A percentile compares a stretch with the other conserved stretches of the same genome.
Conservation (phyloP, 345 rosid species). For the Aethionema arabicum region DNA sequence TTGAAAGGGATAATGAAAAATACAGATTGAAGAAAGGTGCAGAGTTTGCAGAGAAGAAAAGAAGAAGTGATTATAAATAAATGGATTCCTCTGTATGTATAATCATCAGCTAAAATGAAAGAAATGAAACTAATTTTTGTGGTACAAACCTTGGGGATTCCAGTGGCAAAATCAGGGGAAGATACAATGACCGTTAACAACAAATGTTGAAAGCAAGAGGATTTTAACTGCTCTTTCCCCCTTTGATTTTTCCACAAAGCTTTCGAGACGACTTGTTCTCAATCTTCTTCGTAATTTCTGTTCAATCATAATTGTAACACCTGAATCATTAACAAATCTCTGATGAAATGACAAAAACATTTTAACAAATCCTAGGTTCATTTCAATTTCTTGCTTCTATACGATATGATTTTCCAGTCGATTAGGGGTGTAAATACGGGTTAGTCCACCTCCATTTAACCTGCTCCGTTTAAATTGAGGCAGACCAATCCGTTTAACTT, state of each 20-base stretch:
- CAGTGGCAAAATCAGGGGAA: not conserved
- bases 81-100: not conserved
- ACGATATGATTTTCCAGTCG: not conserved
- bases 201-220: not conserved
- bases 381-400: not conserved
- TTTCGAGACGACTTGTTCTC: conserved; percentile 2
- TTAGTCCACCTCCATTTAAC: too few relatives aligned
- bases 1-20: not conserved
- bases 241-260: conserved; percentile 3
- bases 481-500: too few relatives aligned
- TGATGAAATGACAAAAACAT: conserved; percentile 1
- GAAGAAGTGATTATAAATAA: conserved; percentile 7
- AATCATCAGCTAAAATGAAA: not conserved
- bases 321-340: conserved; percentile 3
- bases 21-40: not conserved
- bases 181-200: not conserved
- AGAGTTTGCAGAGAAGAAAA: not conserved
- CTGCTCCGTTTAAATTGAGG: too few relatives aligned
- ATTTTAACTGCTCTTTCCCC: not conserved
- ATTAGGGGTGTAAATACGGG: too few relatives aligned
- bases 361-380: not conserved
- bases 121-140: not conserved
- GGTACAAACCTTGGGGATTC: not conserved
- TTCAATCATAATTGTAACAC: not conserved
- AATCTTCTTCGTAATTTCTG: not conserved